These are phyloP conservation scores for Aspergillus baeticus DNA, from an alignment of 495 filamentous ascomycete genomes.

Conservation along the genomic window DNA sequence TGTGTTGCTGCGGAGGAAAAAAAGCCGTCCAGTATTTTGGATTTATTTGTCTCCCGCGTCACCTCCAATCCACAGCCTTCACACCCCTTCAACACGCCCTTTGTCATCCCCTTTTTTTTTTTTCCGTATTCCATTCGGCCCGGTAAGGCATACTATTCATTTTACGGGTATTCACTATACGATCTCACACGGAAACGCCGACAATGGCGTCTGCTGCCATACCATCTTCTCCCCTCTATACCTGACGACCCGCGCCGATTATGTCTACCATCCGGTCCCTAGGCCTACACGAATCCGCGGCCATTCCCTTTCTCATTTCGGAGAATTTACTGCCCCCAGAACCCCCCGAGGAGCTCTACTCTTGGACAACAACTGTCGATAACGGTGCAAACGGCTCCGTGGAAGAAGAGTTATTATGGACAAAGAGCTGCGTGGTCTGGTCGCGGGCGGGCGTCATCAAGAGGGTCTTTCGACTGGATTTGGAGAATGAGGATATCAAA, in stretches of 20 bases:
- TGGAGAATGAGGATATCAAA: conserved; percentile 78
- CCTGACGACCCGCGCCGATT: conserved; percentile 27
- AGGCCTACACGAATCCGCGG: conserved; percentile 82
- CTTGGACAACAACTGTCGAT: conserved; percentile 61
- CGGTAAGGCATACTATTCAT: too few relatives aligned
- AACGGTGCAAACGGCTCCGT: conserved; percentile 41
- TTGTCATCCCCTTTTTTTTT: neutral
- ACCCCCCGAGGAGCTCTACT: conserved; percentile 64
- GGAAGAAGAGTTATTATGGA: conserved; percentile 86
- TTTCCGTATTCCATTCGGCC: too few relatives aligned
- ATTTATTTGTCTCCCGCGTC: conserved; percentile 21
- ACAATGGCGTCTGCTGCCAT: conserved; percentile 25
- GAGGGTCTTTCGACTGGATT: conserved; percentile 80
- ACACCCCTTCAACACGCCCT: conserved; percentile 7
- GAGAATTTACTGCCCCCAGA: conserved; percentile 75
- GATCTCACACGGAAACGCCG: conserved; percentile 10
- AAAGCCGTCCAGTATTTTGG: conserved; percentile 13
- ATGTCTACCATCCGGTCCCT: conserved; percentile 91
- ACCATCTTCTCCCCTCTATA: conserved; percentile 18
- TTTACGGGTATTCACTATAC: too few relatives aligned
- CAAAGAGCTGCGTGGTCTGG: conserved; percentile 84
- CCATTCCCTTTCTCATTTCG: conserved; percentile 76
- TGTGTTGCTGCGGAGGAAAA: conserved; percentile 18
- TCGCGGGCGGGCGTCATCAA: conserved; percentile 82
- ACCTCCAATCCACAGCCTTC: neutral